Conservation (phyloP, 106 monocot genomes). For the Phalaenopsis aphrodite region DNA sequence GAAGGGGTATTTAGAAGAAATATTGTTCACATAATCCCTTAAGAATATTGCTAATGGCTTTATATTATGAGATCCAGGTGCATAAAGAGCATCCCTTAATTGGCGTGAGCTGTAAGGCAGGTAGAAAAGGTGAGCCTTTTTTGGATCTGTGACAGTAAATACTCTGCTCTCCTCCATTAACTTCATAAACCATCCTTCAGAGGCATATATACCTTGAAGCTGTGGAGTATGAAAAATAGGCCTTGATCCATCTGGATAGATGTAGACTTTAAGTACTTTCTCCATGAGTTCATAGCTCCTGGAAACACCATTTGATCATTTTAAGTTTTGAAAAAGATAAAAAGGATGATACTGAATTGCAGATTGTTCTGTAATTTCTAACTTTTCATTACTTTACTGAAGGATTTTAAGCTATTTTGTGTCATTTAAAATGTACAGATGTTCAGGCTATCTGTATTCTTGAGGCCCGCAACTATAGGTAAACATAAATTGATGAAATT, state of each 20-base stretch:
- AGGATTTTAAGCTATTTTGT: no score
- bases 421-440: no score
- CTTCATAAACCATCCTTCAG: conserved; percentile 30
- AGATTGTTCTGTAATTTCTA: no score
- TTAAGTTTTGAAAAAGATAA: no score
- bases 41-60: conserved; percentile 21
- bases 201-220: conserved; percentile 46
- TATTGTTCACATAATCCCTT: conserved; percentile 37
- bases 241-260: conserved; percentile 32
- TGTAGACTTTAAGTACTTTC: conserved; percentile 46
- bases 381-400: no score
- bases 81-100: conserved; percentile 29
- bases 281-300: conserved; percentile 92
- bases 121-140: conserved; percentile 45
- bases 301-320: conserved; percentile 5
- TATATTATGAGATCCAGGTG: conserved; percentile 26
- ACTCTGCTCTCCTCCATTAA: conserved; percentile 28
- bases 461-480: no score
- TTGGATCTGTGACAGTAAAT: conserved; percentile 28
- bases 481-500: no score
- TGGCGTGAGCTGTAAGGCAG: conserved; percentile 45
- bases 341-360: no score
- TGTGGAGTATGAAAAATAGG: conserved; percentile 44
- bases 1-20: conserved; percentile 42
- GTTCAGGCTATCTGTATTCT: no score